Base-by-base conservation (phyloP, 306 rosid species). In the Boehmeria nivea region DNA sequence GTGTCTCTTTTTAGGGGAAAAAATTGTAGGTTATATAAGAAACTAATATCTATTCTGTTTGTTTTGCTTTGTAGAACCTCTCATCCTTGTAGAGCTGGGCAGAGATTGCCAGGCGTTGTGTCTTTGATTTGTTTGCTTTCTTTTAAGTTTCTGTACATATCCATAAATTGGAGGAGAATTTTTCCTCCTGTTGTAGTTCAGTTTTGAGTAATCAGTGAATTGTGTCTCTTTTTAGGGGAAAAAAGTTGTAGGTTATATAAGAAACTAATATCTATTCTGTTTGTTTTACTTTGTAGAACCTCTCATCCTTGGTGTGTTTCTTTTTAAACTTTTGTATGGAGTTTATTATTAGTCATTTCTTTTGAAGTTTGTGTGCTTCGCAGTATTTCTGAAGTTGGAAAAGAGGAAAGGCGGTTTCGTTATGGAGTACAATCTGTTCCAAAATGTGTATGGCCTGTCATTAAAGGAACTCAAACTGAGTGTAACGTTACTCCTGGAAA, bases 361-460 rank as follows among this genome's bases (percentile, higher is more conserved):
- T 66, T 39, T 79, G 65, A 72, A 81, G 67, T 63, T 55, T 57
- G 57, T 70, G 51, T 66, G 43, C 44, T 15, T 71, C 60, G 81
- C 88, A 86, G 98, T 57, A 63, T 82, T 68, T 74, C 68, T 57
- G 85, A 72, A 72, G 77, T 80, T 74, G 88, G 94, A 59, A 73
- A 76, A 70, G 66, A 45, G 54, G 68, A 64, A 54, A 76, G 49
- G 57, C 22, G 40, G 67, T 20, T 61, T 46, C 69, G 70, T 47
- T 59, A 39, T 0, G 76, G 73, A 39, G 48, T 54, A 34, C 67
- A 59, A 46, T 81, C 78, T 71, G 51, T 27, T 55, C 91, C 95
- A 40, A 68, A 73, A 63, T 61, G 61, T 42, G 86, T 82, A 28
- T 80, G 66, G 85, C 76, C 74, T 51, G 65, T 50, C 34, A 55